These are phyloP conservation scores for Cyclanthera cordifolia DNA, from an alignment of 306 rosid species.

Conservation along the genomic window DNA sequence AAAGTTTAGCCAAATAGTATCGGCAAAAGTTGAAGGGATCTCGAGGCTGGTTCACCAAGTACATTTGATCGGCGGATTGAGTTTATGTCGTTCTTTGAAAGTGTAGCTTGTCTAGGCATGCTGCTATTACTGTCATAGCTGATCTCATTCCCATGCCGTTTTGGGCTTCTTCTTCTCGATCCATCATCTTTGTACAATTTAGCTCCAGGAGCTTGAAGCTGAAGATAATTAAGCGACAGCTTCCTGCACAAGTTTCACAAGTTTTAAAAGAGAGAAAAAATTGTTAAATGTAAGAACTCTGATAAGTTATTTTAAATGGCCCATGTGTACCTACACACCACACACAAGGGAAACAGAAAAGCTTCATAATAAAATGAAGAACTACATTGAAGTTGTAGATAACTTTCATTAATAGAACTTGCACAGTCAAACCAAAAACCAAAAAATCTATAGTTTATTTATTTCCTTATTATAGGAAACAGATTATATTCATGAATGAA, in stretches of 20 bases:
- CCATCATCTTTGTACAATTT: slow-evolving; percentile 64
- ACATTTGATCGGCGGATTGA: slow-evolving; percentile 67
- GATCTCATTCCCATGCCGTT: slow-evolving; percentile 33
- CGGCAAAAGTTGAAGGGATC: neutral
- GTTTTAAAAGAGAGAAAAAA: neutral
- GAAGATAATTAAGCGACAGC: slow-evolving; percentile 81
- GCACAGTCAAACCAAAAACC: neutral
- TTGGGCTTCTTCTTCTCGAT: slow-evolving; percentile 49
- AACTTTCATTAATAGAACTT: neutral
- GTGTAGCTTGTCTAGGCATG: slow-evolving; percentile 47
- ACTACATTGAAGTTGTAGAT: neutral
- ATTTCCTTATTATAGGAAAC: too few relatives aligned
- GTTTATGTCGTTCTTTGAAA: slow-evolving; percentile 73
- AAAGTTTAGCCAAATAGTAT: neutral
- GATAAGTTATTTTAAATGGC: neutral
- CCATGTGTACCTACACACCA: neutral
- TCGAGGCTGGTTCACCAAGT: slow-evolving; percentile 11
- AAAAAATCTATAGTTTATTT: neutral
- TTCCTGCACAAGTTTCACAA: slow-evolving; percentile 39
- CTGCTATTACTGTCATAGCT: slow-evolving; percentile 44
- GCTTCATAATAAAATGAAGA: neutral
- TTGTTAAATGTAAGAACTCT: too few relatives aligned
- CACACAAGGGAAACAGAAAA: neutral
- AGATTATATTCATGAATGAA: too few relatives aligned
- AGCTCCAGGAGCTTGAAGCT: slow-evolving; percentile 50